Percentiles rank a stretch among this genome's conserved stretches.
These are phyloP conservation scores for Cutaneotrichosporon sp. DNA, from an alignment of 1,284 basidiomycete genomes.

Conservation along the genomic window DNA sequence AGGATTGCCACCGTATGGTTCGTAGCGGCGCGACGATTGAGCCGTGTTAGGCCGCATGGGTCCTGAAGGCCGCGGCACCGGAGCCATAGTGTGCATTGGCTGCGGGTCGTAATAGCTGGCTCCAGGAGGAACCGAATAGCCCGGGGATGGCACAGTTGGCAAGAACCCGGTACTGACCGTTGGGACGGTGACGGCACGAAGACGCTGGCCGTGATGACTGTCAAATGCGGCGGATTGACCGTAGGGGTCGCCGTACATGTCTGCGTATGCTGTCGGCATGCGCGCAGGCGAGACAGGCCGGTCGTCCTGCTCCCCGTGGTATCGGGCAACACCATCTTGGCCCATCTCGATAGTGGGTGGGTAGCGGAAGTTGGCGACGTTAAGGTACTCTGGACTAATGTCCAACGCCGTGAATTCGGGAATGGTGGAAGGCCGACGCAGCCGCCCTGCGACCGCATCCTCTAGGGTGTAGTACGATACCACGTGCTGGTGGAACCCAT, in stretches of 20 bases:
- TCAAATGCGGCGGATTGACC: constrained; percentile 15
- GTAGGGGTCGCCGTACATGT: constrained; percentile 22
- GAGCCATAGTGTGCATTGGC: constrained; percentile 10
- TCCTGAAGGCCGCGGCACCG: constrained; percentile 12
- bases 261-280: constrained; percentile 12
- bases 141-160: constrained; percentile 6
- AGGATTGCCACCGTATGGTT: constrained; percentile 19
- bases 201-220: constrained; percentile 18
- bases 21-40: constrained; percentile 22
- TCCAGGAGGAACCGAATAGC: constrained; percentile 17
- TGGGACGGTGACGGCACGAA: constrained; percentile 22
- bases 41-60: constrained; percentile 15
- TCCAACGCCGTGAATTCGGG: constrained; percentile 82
- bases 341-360: constrained; percentile 84
- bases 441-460: constrained; percentile 81
- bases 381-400: constrained; percentile 83
- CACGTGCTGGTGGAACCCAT: constrained; percentile 84
- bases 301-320: constrained; percentile 53
- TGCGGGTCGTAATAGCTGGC: constrained; percentile 19
- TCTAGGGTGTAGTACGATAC: constrained; percentile 94
- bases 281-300: constrained; percentile 19
- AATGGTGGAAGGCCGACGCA: constrained; percentile 81
- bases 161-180: constrained; percentile 9
- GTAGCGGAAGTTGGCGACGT: constrained; percentile 85
- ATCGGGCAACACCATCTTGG: constrained; percentile 74